Evolutionary conservation across 352 stramenopile genomes (phyloP).

Genomic region (Blastocystis sp.): DNA sequence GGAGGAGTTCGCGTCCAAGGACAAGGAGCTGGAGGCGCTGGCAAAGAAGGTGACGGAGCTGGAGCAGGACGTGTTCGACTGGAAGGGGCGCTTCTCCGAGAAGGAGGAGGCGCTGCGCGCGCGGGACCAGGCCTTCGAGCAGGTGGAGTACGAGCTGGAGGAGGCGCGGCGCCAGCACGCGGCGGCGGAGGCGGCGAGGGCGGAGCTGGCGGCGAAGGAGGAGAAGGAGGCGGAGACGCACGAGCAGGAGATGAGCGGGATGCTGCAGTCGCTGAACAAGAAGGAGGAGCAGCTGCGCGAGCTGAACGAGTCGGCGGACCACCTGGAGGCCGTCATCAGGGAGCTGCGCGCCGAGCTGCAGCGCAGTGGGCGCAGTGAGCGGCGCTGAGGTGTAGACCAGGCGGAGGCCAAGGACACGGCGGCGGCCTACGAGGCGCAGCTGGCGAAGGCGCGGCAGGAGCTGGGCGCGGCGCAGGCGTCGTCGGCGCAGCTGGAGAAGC

Average conservation of each 20-base stretch:
- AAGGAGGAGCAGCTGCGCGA: conserved; percentile 36
- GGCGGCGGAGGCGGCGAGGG: not conserved
- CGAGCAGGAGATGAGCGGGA: conserved; percentile 23
- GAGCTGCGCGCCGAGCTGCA: conserved; percentile 49
- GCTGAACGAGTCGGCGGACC: not conserved
- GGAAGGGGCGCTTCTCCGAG: conserved; percentile 42
- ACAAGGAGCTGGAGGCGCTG: conserved; percentile 6
- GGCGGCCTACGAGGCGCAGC: conserved; percentile 9
- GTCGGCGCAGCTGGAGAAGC: conserved; percentile 41
- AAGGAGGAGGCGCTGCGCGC: conserved; percentile 50
- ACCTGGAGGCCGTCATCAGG: conserved; percentile 23
- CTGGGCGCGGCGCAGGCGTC: conserved; percentile 12
- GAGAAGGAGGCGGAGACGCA: not conserved
- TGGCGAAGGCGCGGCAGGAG: conserved; percentile 22
- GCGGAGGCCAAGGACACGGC: not conserved
- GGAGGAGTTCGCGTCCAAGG: conserved; percentile 34
- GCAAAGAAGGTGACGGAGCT: not conserved
- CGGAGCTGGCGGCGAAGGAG: not conserved
- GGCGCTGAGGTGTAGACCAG: not conserved
- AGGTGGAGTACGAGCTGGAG: conserved; percentile 34
- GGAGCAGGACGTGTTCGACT: conserved; percentile 56
- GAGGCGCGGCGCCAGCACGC: not conserved
- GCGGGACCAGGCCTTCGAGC: conserved; percentile 38
- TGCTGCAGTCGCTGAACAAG: conserved; percentile 59
- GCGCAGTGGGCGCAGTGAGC: not conserved